A percentile compares a stretch with the other conserved stretches of the same genome.
phyloP scores from a whole-genome alignment of 441 rosid genomes.

The Pelargonium myrrhifolium region DNA sequence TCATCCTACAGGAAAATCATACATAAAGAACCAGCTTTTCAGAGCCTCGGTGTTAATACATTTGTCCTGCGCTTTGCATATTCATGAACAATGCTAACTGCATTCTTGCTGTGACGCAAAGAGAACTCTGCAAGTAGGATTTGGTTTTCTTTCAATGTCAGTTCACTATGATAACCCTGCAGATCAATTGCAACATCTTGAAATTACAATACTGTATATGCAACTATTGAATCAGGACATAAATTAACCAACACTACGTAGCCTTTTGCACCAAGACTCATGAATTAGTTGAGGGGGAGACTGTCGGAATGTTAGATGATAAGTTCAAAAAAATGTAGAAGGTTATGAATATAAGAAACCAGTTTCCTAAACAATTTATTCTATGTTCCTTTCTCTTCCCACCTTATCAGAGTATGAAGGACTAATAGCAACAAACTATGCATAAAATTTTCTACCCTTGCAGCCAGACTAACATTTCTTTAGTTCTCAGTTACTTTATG shows the following conservation, averaged over 20 bases:
- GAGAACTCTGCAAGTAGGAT: conserved; percentile 81
- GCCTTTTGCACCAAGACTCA: no score
- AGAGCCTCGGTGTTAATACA: conserved; percentile 26
- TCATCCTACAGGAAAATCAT: neutral
- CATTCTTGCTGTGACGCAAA: conserved; percentile 70
- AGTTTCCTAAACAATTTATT: no score
- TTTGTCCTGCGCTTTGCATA: conserved; percentile 51
- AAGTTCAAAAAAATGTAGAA: no score
- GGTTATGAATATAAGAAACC: no score
- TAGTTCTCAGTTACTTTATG: neutral
- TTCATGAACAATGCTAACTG: conserved; percentile 54
- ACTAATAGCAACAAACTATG: neutral
- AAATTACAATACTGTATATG: neutral
- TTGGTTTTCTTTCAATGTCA: conserved; percentile 54
- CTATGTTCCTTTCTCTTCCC: no score
- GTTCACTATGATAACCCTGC: conserved; percentile 83
- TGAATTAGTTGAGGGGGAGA: no score
- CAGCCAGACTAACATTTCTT: neutral
- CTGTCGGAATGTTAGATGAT: no score
- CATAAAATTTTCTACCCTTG: neutral
- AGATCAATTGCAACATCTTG: neutral
- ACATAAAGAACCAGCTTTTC: conserved; percentile 5
- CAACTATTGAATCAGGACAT: neutral
- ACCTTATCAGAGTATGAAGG: neutral
- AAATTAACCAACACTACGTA: no score